phyloP scores from a whole-genome alignment of 495 filamentous ascomycete species.

The Lichenothelia convexa region DNA sequence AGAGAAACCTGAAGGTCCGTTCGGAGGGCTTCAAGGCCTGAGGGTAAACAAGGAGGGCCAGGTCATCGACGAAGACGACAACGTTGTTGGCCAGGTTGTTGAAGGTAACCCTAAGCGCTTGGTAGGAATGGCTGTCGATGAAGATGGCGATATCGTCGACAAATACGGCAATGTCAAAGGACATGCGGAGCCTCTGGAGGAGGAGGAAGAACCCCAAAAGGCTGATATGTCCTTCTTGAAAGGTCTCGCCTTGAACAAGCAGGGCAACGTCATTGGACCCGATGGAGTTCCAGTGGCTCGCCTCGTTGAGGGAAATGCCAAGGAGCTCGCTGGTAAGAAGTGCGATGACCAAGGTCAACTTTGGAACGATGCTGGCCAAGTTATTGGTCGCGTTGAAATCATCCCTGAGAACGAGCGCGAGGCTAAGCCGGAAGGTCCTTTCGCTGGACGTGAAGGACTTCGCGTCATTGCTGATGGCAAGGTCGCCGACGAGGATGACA shows the following conservation, averaged over 20 bases:
- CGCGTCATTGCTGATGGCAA: constrained; percentile 52
- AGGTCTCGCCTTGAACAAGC: constrained; percentile 61
- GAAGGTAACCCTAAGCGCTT: constrained; percentile 60
- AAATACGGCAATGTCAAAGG: constrained; percentile 53
- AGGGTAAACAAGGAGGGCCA: constrained; percentile 50
- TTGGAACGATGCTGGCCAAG: constrained; percentile 53
- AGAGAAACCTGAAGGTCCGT: constrained; percentile 49
- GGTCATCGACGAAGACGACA: constrained; percentile 48
- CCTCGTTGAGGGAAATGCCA: constrained; percentile 49
- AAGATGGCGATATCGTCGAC: constrained; percentile 72
- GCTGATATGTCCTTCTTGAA: constrained; percentile 45
- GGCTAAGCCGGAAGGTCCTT: constrained; percentile 45
- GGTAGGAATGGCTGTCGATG: constrained; percentile 57
- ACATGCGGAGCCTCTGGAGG: constrained; percentile 37
- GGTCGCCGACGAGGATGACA: constrained; percentile 48
- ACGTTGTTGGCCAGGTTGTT: constrained; percentile 53
- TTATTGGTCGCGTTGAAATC: constrained; percentile 56
- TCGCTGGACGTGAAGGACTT: constrained; percentile 55
- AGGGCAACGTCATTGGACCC: constrained; percentile 52
- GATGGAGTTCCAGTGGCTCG: constrained; percentile 53
- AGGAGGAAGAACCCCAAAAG: constrained; percentile 27
- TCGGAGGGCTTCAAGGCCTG: constrained; percentile 55
- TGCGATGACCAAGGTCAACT: constrained; percentile 56
- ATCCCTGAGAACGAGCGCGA: constrained; percentile 58
- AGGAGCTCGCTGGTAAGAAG: constrained; percentile 49